Evolutionary conservation across 352 stramenopile genomes (phyloP).

Genomic region (Globisporangium paddicum): DNA sequence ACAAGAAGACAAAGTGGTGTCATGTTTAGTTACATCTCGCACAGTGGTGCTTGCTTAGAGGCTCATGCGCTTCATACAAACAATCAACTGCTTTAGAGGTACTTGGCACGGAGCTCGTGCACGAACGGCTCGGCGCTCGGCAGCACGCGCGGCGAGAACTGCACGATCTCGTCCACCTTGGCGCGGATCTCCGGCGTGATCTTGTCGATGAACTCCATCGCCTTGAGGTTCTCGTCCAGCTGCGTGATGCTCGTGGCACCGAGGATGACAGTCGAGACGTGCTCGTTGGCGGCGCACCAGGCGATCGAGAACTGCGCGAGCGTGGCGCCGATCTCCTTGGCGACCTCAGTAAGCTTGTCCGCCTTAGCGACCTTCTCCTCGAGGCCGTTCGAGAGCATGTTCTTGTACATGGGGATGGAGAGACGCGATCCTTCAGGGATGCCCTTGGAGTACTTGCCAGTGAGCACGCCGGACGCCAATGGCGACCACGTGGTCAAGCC

Average conservation of each 20-base stretch:
- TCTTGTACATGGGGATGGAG: conserved; percentile 47
- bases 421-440: conserved; percentile 66
- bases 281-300: conserved; percentile 43
- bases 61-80: too few species aligned
- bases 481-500: conserved; percentile 73
- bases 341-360: conserved; percentile 38
- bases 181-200: conserved; percentile 61
- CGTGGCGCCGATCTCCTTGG: conserved; percentile 57
- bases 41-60: too few species aligned
- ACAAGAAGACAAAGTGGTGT: too few species aligned
- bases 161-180: conserved; percentile 66
- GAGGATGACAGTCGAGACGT: conserved; percentile 51
- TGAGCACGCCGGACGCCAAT: conserved; percentile 62
- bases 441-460: conserved; percentile 79
- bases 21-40: too few species aligned
- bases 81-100: too few species aligned
- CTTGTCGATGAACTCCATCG: conserved; percentile 56
- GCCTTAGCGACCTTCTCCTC: conserved; percentile 46
- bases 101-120: conserved; percentile 29
- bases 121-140: conserved; percentile 23
- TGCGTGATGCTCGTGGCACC: conserved; percentile 45
- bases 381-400: conserved; percentile 39
- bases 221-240: conserved; percentile 72
- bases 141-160: conserved; percentile 33
- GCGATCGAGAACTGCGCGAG: conserved; percentile 52